Evolutionary conservation across 1,284 basidiomycete species (phyloP), one percentile per base, ranked within the genome.

Genomic region (Leccinum subrobustum): DNA sequence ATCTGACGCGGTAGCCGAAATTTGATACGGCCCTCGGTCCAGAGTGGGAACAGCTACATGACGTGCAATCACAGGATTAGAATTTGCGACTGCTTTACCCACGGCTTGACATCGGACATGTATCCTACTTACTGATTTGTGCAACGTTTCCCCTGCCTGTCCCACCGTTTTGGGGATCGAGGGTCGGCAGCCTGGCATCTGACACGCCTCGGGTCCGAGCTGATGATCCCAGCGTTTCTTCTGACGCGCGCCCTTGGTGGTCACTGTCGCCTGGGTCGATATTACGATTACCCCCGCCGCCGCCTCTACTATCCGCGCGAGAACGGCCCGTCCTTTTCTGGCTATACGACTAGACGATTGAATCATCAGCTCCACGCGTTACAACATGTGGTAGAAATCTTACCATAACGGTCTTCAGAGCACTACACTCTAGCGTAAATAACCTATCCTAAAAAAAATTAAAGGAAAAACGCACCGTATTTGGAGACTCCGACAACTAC

Each of bases 401-500:
- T 72, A 89, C 88, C 83, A 92, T 89, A 39, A 92, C 86, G 27
- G 89, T 86, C 68, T 88, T 89, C 58, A 92, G 74, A 6, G 91
- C 91, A 44, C 86, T 88, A 60, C 8, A 64, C 61, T 52, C 57
- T 55, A 33, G 60, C 35, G 64, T 65, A 42, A 27, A 27, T 27
- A 27, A 27, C 6, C 27, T 27, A 27, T 27, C 27, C 27, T 27
- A 55, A 57, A 51, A 20, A 59, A 5, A 3, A 37, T 33, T 3
- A 7, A 48, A 60, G 29, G 47, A 48, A 60, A 47, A 50, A 76
- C 87, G 61, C 68, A 89, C 85, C 94, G 83, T 66, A 96, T 94
- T 70, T 96, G 93, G 57, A 98, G 78, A 68, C 90, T 91, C 65
- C 92, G 86, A 73, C 91, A 92, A 67, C 87, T 92, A 70, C 94